Percentiles rank a stretch among this genome's conserved stretches.
These are phyloP conservation scores for Lasiosphaeriaceae sp. DNA, from an alignment of 495 filamentous ascomycete species.

Conservation along the genomic window DNA sequence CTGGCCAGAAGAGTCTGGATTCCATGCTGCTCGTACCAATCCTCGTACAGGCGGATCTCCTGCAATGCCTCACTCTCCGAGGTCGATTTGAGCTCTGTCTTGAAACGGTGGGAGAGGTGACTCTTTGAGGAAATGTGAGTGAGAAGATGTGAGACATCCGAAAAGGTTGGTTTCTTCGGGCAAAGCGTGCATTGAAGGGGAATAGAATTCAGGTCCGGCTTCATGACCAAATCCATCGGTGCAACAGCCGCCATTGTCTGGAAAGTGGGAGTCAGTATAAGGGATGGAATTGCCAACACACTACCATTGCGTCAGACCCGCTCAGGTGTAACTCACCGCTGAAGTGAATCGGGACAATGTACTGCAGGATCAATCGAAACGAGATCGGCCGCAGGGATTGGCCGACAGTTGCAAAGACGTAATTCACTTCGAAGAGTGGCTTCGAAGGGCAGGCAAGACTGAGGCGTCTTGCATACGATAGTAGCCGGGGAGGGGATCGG, in stretches of 20 bases:
- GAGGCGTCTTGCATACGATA: neutral
- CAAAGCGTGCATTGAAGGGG: constrained; percentile 77
- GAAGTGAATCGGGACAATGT: neutral
- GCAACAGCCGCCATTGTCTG: constrained; percentile 34
- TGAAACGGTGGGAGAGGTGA: constrained; percentile 73
- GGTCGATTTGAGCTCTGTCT: constrained; percentile 60
- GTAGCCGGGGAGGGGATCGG: neutral
- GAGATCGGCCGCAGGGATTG: neutral
- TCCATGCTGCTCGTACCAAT: constrained; percentile 64
- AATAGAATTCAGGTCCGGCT: constrained; percentile 31
- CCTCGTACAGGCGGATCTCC: constrained; percentile 57
- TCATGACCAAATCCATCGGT: constrained; percentile 25
- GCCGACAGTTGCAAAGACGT: neutral
- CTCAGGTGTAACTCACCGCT: constrained; percentile 19
- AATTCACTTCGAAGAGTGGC: neutral
- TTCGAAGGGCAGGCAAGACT: too few species aligned
- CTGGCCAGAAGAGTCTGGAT: constrained; percentile 65
- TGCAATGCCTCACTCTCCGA: constrained; percentile 49
- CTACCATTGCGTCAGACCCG: constrained; percentile 4
- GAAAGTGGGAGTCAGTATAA: constrained; percentile 17
- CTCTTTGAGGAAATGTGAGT: constrained; percentile 85
- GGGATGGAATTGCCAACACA: constrained; percentile 2
- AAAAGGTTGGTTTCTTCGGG: constrained; percentile 71
- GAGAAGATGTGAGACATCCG: constrained; percentile 81
- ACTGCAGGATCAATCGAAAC: constrained; percentile 17